These are phyloP conservation scores for Pseudocercospora eumusae DNA, from an alignment of 2,329 filamentous ascomycete species.

Conservation along the genomic window DNA sequence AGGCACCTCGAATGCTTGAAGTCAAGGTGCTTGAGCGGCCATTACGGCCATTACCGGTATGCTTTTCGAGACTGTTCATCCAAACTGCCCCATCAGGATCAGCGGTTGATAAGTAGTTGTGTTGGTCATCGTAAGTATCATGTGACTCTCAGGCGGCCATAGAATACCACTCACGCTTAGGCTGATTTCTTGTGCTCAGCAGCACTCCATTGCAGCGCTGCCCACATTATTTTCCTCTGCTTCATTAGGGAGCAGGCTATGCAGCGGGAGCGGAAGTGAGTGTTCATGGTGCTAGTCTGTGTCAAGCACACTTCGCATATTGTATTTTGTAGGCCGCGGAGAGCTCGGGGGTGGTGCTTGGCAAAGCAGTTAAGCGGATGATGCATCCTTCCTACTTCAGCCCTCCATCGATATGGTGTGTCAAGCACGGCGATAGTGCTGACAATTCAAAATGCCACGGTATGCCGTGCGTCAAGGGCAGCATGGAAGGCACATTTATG, in stretches of 20 bases:
- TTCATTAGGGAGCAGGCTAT: neutral
- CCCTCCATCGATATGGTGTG: neutral
- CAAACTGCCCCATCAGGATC: neutral
- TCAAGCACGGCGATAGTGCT: neutral
- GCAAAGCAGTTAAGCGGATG: too few relatives aligned
- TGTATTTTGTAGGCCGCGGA: too few relatives aligned
- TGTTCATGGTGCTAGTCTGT: too few relatives aligned
- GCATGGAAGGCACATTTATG: slow-evolving; percentile 60
- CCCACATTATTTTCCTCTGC: neutral
- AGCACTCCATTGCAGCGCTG: neutral
- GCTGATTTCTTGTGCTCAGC: too few relatives aligned
- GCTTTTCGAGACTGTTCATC: neutral
- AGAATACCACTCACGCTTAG: too few relatives aligned
- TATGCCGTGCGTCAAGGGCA: neutral
- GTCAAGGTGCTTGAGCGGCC: neutral
- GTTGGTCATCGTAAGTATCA: neutral
- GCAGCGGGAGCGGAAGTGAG: neutral
- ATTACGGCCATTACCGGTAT: too few relatives aligned
- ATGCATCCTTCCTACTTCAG: too few relatives aligned
- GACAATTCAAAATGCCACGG: neutral
- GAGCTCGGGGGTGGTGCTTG: neutral
- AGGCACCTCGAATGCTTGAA: neutral
- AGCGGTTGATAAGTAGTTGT: neutral
- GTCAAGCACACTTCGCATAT: too few relatives aligned
- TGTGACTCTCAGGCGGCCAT: neutral